Percentiles rank a stretch among this genome's conserved stretches.
Evolutionary conservation across 768 basidiomycete genomes (phyloP).

Genomic region (Leccinum fibrillosum): DNA sequence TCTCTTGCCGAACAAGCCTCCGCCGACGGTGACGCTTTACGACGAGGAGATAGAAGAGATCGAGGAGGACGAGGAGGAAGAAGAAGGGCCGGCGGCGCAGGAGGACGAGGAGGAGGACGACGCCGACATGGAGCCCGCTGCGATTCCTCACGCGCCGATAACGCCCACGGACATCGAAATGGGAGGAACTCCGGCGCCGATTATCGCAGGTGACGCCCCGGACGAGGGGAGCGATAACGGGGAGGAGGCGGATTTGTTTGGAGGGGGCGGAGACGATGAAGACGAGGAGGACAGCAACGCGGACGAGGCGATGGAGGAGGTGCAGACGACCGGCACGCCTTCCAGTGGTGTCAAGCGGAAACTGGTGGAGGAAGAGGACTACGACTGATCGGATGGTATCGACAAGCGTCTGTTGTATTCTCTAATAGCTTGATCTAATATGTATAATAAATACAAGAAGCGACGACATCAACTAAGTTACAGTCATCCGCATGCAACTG

Average conservation of each 20-base stretch:
- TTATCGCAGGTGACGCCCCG: slow-evolving; percentile 33
- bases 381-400: slow-evolving; percentile 47
- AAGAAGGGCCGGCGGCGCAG: slow-evolving; percentile 21
- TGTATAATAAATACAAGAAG: slow-evolving; percentile 27
- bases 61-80: slow-evolving; percentile 42
- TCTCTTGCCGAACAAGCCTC: slow-evolving; percentile 80
- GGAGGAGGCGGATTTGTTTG: slow-evolving; percentile 75
- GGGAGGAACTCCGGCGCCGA: slow-evolving; percentile 32
- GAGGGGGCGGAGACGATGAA: slow-evolving; percentile 67
- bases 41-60: slow-evolving; percentile 83
- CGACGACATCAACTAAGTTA: neutral
- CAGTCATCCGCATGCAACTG: neutral
- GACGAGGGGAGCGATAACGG: slow-evolving; percentile 71
- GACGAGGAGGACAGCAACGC: slow-evolving; percentile 53
- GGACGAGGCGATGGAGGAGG: slow-evolving; percentile 77
- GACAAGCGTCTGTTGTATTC: slow-evolving; percentile 8
- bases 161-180: slow-evolving; percentile 69
- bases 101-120: slow-evolving; percentile 56
- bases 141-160: slow-evolving; percentile 41
- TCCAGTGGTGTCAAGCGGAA: slow-evolving; percentile 73
- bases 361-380: slow-evolving; percentile 84
- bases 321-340: slow-evolving; percentile 51
- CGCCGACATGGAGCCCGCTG: slow-evolving; percentile 67
- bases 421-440: slow-evolving; percentile 23
- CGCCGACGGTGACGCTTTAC: slow-evolving; percentile 69